Conservation (phyloP, 306 rosid genomes). For the Trifolium dubium region DNA sequence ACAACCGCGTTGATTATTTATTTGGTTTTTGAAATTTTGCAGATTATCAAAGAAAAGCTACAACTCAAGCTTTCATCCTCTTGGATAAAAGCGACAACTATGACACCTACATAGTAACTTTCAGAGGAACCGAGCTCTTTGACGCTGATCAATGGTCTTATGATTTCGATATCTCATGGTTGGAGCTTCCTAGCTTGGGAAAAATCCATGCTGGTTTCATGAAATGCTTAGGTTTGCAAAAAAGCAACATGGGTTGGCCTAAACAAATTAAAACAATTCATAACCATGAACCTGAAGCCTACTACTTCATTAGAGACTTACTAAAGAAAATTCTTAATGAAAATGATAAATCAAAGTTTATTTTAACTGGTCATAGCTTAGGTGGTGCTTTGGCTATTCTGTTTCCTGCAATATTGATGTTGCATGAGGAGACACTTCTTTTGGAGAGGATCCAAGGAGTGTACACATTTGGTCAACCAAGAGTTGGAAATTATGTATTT, state of each 20-base stretch:
- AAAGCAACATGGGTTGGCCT: conserved; percentile 50
- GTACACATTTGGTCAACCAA: conserved; percentile 77
- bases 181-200: conserved; percentile 46
- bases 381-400: conserved; percentile 63
- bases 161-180: conserved; percentile 69
- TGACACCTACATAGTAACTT: conserved; percentile 58
- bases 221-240: conserved; percentile 66
- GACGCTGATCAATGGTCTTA: conserved; percentile 71
- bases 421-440: conserved; percentile 56
- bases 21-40: neutral
- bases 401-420: conserved; percentile 48
- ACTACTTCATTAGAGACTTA: conserved; percentile 50
- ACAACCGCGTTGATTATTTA: neutral
- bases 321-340: conserved; percentile 23
- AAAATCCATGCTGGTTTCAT: conserved; percentile 72
- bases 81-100: conserved; percentile 45
- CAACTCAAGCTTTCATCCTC: conserved; percentile 58
- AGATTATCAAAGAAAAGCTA: conserved; percentile 58
- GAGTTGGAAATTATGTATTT: conserved; percentile 59
- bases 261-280: conserved; percentile 5
- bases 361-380: conserved; percentile 58
- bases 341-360: conserved; percentile 43
- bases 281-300: conserved; percentile 43
- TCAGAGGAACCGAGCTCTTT: conserved; percentile 69
- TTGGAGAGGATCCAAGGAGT: conserved; percentile 65